phyloP scores from a whole-genome alignment of 192 early-diverging fungal genomes.

The Cladochytrium replicatum region DNA sequence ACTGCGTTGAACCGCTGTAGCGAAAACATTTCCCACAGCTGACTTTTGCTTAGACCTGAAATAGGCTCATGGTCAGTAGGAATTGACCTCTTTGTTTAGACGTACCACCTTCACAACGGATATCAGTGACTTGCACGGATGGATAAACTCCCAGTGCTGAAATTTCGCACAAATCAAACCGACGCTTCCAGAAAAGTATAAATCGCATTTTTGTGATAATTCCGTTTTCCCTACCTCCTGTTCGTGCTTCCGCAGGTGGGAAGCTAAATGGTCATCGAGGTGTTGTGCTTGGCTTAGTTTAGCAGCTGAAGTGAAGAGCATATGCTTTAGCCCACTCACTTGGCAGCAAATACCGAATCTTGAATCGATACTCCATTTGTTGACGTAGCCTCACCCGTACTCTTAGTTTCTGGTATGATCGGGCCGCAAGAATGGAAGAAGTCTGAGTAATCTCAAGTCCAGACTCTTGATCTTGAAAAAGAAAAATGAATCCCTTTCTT shows the following conservation, averaged over 20 bases:
- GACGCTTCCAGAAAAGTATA: no score
- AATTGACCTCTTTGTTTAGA: background rate
- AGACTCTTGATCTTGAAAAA: background rate
- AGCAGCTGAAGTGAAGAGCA: background rate
- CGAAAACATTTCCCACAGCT: constrained; percentile 43
- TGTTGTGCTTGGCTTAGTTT: no score
- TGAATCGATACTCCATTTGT: constrained; percentile 22
- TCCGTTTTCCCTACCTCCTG: no score
- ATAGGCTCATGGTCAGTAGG: no score
- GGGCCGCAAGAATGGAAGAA: constrained; percentile 23
- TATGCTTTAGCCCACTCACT: background rate
- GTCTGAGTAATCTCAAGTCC: constrained; percentile 31
- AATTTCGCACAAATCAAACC: constrained; percentile 28
- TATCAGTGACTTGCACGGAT: constrained; percentile 35
- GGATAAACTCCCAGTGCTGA: constrained; percentile 39
- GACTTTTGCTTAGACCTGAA: constrained; percentile 23
- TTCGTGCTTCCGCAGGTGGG: no score
- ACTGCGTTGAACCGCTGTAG: constrained; percentile 33
- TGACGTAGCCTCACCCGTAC: constrained; percentile 30
- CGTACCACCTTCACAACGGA: constrained; percentile 30
- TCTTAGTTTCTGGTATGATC: constrained; percentile 35
- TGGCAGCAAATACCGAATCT: constrained; percentile 21
- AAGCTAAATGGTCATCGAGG: no score
- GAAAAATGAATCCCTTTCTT: background rate
- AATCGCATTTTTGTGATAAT: no score